phyloP scores from a whole-genome alignment of 1,284 basidiomycete species.

The Phlebopus sp. region DNA sequence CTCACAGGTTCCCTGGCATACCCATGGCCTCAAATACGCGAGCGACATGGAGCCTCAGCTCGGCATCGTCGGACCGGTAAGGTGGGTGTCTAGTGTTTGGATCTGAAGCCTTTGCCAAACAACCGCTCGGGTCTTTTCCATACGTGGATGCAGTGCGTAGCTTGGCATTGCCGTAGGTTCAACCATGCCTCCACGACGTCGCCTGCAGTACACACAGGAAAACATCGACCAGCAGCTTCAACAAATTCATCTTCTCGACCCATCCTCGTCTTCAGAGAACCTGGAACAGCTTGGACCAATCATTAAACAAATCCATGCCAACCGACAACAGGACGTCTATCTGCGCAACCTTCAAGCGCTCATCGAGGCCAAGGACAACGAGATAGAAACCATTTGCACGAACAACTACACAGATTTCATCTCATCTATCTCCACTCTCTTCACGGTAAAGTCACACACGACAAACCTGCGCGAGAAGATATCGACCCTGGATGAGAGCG shows the following conservation, averaged over 20 bases:
- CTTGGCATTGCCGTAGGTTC: neutral
- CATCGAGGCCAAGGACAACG: slow-evolving; percentile 89
- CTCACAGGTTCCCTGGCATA: no score
- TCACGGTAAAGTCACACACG: slow-evolving; percentile 90
- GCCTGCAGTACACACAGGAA: slow-evolving; percentile 73
- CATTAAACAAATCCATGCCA: slow-evolving; percentile 90
- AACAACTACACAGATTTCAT: slow-evolving; percentile 99
- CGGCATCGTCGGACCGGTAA: neutral
- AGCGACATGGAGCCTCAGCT: no score
- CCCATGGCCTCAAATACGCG: no score
- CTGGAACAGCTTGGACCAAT: slow-evolving; percentile 91
- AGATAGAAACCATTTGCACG: slow-evolving; percentile 95
- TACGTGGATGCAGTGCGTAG: slow-evolving; percentile 12
- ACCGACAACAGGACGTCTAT: slow-evolving; percentile 88
- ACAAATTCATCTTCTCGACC: slow-evolving; percentile 84
- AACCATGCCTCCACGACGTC: slow-evolving; percentile 69
- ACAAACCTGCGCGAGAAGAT: slow-evolving; percentile 81
- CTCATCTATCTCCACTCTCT: slow-evolving; percentile 90
- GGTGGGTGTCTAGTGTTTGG: slow-evolving; percentile 15
- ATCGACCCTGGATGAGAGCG: slow-evolving; percentile 63
- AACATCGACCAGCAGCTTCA: slow-evolving; percentile 81
- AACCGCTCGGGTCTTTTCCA: slow-evolving; percentile 16
- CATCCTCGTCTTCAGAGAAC: slow-evolving; percentile 85
- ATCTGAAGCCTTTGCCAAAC: slow-evolving; percentile 28
- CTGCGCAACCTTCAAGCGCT: slow-evolving; percentile 83